Conservation (phyloP, 257 asterid species). For the Leptodermis oblonga region DNA sequence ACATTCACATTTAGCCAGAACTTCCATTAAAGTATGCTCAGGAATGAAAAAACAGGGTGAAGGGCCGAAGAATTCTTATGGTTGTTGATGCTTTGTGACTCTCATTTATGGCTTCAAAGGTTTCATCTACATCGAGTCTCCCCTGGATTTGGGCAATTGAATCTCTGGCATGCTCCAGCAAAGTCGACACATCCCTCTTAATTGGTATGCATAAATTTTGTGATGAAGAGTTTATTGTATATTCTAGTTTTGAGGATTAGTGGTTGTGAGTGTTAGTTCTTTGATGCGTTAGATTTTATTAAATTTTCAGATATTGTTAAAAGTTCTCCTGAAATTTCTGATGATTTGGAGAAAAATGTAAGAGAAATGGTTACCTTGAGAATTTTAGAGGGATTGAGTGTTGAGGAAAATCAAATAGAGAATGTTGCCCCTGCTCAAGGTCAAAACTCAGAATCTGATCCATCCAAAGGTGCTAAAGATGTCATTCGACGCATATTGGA, state of each 20-base stretch:
- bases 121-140: conserved; percentile 29
- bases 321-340: conserved; percentile 37
- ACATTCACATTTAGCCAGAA: background rate
- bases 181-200: conserved; percentile 41
- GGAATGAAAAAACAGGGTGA: background rate
- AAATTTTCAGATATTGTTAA: conserved; percentile 41
- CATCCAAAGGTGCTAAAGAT: conserved; percentile 44
- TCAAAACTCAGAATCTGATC: conserved; percentile 32
- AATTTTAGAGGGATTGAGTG: conserved; percentile 41
- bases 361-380: conserved; percentile 49
- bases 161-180: conserved; percentile 40
- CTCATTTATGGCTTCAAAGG: conserved; percentile 36
- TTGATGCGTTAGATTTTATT: conserved; percentile 15
- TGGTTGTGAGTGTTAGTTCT: conserved; percentile 11
- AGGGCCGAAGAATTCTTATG: conserved; percentile 7
- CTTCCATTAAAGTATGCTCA: background rate
- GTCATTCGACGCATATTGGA: conserved; percentile 34
- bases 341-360: conserved; percentile 41
- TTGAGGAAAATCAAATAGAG: conserved; percentile 15
- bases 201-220: conserved; percentile 33
- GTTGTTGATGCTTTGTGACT: conserved; percentile 29
- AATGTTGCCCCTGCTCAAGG: conserved; percentile 21
- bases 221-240: conserved; percentile 1
- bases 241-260: background rate
- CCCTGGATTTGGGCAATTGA: conserved; percentile 63